Evolutionary conservation across 306 rosid species (phyloP).

Genomic region (Hippophae tibetana): DNA sequence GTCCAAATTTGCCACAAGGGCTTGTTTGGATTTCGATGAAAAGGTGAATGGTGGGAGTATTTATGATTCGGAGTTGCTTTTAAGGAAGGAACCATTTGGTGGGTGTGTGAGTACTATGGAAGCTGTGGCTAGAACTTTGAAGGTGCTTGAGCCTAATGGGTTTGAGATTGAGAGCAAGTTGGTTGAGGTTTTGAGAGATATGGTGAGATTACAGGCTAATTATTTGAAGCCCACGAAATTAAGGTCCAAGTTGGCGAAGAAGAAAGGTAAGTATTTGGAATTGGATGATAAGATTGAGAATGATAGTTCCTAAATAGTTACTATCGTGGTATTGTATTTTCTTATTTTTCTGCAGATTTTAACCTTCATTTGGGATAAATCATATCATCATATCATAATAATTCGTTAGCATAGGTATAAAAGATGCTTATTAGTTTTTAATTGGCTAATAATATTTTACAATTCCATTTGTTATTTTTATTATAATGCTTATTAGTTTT

Average conservation of each 20-base stretch:
- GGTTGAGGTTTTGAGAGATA: conserved; percentile 52
- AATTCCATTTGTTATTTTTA: too few relatives aligned
- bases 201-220: conserved; percentile 60
- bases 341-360: too few relatives aligned
- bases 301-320: conserved; percentile 2
- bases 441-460: too few relatives aligned
- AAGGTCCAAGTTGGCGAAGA: conserved; percentile 57
- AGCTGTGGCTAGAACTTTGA: conserved; percentile 66
- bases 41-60: conserved; percentile 50
- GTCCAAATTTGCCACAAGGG: conserved; percentile 49
- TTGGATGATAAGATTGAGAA: background rate
- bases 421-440: too few relatives aligned
- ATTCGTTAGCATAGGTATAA: too few relatives aligned
- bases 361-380: too few relatives aligned
- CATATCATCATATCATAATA: too few relatives aligned
- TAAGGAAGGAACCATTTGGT: conserved; percentile 72
- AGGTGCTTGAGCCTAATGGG: conserved; percentile 63
- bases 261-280: conserved; percentile 4
- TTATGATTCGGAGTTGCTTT: conserved; percentile 60
- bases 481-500: too few relatives aligned
- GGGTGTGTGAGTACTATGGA: conserved; percentile 83
- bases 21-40: conserved; percentile 54
- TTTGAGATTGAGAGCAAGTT: conserved; percentile 36
- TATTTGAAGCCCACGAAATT: conserved; percentile 55
- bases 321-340: too few relatives aligned